Percentiles rank a stretch among this genome's conserved stretches.
Evolutionary conservation across 345 rosid species (phyloP).

Genomic region (Murraya koenigii): DNA sequence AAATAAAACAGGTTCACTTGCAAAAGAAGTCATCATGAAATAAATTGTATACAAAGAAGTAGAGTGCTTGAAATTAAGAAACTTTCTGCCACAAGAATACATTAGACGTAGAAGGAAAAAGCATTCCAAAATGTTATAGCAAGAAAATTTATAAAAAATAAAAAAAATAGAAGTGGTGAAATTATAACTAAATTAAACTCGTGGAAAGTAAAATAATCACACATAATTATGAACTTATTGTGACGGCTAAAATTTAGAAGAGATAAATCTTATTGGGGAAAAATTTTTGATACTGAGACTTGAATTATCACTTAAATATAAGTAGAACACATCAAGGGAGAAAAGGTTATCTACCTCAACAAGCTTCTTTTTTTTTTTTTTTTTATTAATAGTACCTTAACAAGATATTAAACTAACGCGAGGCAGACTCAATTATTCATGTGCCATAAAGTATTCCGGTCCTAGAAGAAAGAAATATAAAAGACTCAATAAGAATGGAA

Average conservation of each 20-base stretch:
- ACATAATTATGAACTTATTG: too few species aligned
- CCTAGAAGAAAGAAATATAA: not conserved
- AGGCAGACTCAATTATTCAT: not conserved
- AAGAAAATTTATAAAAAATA: too few species aligned
- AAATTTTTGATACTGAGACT: not conserved
- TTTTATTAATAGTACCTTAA: too few species aligned
- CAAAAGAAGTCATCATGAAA: not conserved
- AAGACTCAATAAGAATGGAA: not conserved
- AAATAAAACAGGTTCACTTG: constrained; percentile 1
- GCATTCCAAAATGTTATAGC: too few species aligned
- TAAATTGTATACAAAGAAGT: not conserved
- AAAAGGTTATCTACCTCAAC: not conserved
- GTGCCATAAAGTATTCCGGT: not conserved
- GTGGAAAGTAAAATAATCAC: not conserved
- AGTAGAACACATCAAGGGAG: not conserved
- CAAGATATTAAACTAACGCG: not conserved
- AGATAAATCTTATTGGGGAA: not conserved
- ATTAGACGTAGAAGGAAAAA: not conserved
- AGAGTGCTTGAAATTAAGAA: not conserved
- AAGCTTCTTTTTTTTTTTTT: not conserved
- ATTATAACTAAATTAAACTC: not conserved
- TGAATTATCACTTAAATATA: not conserved
- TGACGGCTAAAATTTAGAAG: not conserved
- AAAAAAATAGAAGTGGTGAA: not conserved
- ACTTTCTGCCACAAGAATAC: not conserved